Base-by-base conservation (phyloP, 2,329 filamentous ascomycete species). In the Fusarium sp. region DNA sequence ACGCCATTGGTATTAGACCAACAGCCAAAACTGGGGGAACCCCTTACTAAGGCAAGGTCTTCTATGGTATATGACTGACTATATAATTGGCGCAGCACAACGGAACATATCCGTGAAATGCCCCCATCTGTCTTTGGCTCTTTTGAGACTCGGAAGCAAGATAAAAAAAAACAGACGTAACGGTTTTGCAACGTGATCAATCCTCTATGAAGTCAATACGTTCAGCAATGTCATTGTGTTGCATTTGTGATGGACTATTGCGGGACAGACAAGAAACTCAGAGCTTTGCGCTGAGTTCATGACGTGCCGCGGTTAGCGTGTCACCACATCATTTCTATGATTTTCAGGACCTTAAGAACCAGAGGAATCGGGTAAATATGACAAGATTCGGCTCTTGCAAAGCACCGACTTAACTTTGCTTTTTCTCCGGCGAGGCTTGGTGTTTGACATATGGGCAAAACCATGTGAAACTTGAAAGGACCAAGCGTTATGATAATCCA, bases 381-480 rank as follows among this genome's bases (percentile, higher is more conserved):
- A 49, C 26, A 38, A 35, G 18, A 49, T 35, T 26, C 49, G 26
- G 30, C 50, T 52, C 42, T 30, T 44, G 8, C 11, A 56, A 50
- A 42, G 6, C 33, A 18, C 23, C 20, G n/a, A 32, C 44, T 30
- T 41, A 30, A 26, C 45, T 35, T 67, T 72, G 33, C 60, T 72
- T 67, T 70, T 73, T 70, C 65, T 56, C 32, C 65, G 23, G 52
- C 49, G 56, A 40, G 54, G 55, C 53, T 62, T 71, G 56, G 38
- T 53, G 53, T 53, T 59, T 70, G 45, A 63, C 55, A 53, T 53
- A 59, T 46, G 37, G 42, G 37, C 45, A 27, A 57, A 48, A 42
- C 37, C 13, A 53, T 42, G 54, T 70, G 48, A 52, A 52, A n/a
- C 32, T 33, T 20, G 44, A 65, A 42, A 69, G 55, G 60, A 37